These are phyloP conservation scores for Acacia acuminata DNA, from an alignment of 306 rosid genomes.

Conservation along the genomic window DNA sequence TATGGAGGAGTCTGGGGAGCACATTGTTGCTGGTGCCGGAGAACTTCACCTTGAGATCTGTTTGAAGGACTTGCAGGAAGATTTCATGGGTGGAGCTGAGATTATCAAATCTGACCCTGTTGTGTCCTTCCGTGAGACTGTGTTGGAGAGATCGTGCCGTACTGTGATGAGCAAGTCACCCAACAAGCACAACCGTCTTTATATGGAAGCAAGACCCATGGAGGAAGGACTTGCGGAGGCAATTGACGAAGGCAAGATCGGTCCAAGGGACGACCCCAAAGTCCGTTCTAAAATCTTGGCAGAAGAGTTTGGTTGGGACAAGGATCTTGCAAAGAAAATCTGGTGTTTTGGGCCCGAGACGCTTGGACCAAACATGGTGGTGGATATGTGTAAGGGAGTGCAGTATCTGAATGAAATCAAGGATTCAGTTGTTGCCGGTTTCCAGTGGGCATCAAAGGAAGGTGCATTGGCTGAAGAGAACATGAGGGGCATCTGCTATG, in stretches of 20 bases:
- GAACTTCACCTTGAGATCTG: slow-evolving; percentile 96
- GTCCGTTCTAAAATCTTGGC: slow-evolving; percentile 62
- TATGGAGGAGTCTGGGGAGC: slow-evolving; percentile 95
- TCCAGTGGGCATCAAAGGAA: slow-evolving; percentile 91
- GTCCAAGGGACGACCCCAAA: slow-evolving; percentile 87
- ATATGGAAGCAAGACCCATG: slow-evolving; percentile 71
- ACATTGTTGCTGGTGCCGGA: slow-evolving; percentile 95
- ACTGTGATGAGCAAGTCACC: slow-evolving; percentile 97
- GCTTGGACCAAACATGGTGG: slow-evolving; percentile 86
- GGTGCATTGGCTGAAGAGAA: slow-evolving; percentile 83
- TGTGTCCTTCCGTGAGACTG: slow-evolving; percentile 93
- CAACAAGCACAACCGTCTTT: slow-evolving; percentile 86
- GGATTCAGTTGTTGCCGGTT: slow-evolving; percentile 87
- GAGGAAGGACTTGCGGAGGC: slow-evolving; percentile 83
- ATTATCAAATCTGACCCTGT: slow-evolving; percentile 87
- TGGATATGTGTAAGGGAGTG: slow-evolving; percentile 90
- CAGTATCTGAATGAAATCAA: slow-evolving; percentile 82
- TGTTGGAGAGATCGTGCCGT: slow-evolving; percentile 72
- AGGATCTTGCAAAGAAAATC: slow-evolving; percentile 86
- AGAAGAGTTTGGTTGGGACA: slow-evolving; percentile 77
- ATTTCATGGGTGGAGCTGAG: slow-evolving; percentile 96
- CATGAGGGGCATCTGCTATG: slow-evolving; percentile 81
- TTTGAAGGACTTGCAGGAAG: slow-evolving; percentile 89
- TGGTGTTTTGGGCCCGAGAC: slow-evolving; percentile 97
- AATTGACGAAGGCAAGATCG: slow-evolving; percentile 76